Percentiles rank a stretch among this genome's conserved stretches.
Evolutionary conservation across 805 yeast genomes (phyloP).

Genomic region (Lipomyces japonicus): DNA sequence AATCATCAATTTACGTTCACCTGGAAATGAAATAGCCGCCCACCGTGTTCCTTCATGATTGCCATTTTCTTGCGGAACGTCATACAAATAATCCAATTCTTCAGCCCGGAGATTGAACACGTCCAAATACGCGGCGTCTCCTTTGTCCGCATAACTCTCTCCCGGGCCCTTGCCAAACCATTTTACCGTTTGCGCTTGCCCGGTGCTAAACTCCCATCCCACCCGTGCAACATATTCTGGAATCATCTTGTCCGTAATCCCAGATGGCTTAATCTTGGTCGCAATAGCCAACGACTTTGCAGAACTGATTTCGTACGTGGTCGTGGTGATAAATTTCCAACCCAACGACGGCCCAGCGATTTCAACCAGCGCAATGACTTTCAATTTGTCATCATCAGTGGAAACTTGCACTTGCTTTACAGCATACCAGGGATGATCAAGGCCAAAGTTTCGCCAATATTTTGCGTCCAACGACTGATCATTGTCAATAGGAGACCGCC

Average conservation of each 20-base stretch:
- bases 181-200: constrained; percentile 25
- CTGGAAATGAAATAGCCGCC: constrained; percentile 25
- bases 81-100: constrained; percentile 34
- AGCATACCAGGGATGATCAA: constrained; percentile 18
- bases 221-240: constrained; percentile 37
- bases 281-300: not conserved
- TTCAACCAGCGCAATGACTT: constrained; percentile 8
- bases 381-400: not conserved
- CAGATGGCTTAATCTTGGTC: constrained; percentile 8
- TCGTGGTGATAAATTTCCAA: constrained; percentile 32
- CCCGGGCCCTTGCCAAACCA: constrained; percentile 41
- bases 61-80: constrained; percentile 40
- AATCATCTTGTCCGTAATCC: constrained; percentile 16
- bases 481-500: constrained; percentile 37
- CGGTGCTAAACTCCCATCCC: constrained; percentile 37
- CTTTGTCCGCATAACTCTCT: constrained; percentile 38
- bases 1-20: constrained; percentile 3
- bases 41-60: constrained; percentile 38
- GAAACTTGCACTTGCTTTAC: not conserved
- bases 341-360: constrained; percentile 32
- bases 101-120: constrained; percentile 21
- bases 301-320: constrained; percentile 10
- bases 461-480: constrained; percentile 32
- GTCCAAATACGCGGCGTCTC: constrained; percentile 34
- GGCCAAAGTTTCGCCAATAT: constrained; percentile 34